These are phyloP conservation scores for Leptodontidium sp. DNA, from an alignment of 2,329 filamentous ascomycete species.

Conservation along the genomic window DNA sequence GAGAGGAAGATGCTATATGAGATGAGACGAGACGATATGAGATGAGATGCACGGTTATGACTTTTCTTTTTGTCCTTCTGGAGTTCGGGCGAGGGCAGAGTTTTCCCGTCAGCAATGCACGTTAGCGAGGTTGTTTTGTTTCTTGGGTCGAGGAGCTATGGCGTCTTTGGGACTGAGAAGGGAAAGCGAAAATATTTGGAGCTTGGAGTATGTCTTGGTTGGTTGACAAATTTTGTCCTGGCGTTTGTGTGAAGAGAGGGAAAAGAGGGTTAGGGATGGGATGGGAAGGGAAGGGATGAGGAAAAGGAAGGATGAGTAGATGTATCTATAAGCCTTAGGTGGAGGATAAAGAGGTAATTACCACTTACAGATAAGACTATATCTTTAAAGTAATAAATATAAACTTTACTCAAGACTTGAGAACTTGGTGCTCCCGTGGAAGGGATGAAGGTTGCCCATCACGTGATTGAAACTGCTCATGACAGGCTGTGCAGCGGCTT, in stretches of 20 bases:
- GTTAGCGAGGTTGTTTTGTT: background rate
- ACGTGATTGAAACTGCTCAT: too few relatives aligned
- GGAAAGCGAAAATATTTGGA: background rate
- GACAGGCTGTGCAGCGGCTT: too few relatives aligned
- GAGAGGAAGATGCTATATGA: background rate
- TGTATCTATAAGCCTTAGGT: constrained; percentile 1
- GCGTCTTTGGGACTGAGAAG: background rate
- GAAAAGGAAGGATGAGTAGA: background rate
- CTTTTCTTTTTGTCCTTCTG: background rate
- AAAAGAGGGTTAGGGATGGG: background rate
- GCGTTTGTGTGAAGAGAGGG: background rate
- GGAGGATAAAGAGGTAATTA: constrained; percentile 1
- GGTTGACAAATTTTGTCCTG: background rate
- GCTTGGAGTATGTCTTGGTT: constrained; percentile 13
- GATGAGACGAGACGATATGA: constrained; percentile 4
- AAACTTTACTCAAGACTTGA: background rate
- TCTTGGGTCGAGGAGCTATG: background rate
- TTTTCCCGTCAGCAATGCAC: background rate
- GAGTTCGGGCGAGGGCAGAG: background rate
- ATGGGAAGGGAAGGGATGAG: background rate
- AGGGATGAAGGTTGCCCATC: too few relatives aligned
- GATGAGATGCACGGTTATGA: background rate
- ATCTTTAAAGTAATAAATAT: background rate
- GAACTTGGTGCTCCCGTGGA: background rate
- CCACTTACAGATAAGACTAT: background rate